Evolutionary conservation across 2,329 filamentous ascomycete genomes (phyloP), one percentile per base, ranked within the genome.

Genomic region (Magnaporthiopsis incrustans): DNA sequence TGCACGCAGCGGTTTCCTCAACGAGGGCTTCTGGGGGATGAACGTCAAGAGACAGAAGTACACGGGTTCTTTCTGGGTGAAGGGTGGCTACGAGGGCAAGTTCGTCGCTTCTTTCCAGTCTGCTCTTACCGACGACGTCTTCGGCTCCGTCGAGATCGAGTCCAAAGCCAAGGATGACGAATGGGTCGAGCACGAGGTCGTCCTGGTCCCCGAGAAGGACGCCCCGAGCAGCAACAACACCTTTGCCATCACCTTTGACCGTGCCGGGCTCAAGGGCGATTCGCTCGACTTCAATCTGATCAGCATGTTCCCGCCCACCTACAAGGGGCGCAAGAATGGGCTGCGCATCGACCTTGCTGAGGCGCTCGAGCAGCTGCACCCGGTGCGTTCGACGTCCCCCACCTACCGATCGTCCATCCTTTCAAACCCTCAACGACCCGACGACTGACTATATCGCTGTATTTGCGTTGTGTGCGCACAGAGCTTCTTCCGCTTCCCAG

Each of bases 401-500:
- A 11, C 33, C 12, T 35, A 11, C 15, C 26, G 33, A 26, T 6
- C 27, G 2, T 14, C 14, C 22, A 14, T 12, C n/a, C n/a, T 25
- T 57, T 8, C 12, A 5, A 27, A 57, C 6, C 56, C 25, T 30
- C 25, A 11, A 58, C 4, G 1, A 30, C 26, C 15, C 26, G 4
- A 11, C 7, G 10, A 11, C 44, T 32, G 3, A 26, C 18, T 5
- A 22, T n/a, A 25, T 56, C 38, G 44, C 22, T 62, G 30, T 30
- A 27, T 38, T 26, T 32, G 12, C 18, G 26, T 6, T 32, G 44
- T 53, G 44, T 25, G 27, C 18, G 2, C 14, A 18, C 62, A 63
- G 62, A 80, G 79, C n/a, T 82, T 89, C 68, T 78, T 90, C 59
- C 81, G 88, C 22, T 83, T 89, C 65, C 87, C 87, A 0, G 88